Conservation (phyloP, 75 land plant species). For the Isoetes taiwanensis region DNA sequence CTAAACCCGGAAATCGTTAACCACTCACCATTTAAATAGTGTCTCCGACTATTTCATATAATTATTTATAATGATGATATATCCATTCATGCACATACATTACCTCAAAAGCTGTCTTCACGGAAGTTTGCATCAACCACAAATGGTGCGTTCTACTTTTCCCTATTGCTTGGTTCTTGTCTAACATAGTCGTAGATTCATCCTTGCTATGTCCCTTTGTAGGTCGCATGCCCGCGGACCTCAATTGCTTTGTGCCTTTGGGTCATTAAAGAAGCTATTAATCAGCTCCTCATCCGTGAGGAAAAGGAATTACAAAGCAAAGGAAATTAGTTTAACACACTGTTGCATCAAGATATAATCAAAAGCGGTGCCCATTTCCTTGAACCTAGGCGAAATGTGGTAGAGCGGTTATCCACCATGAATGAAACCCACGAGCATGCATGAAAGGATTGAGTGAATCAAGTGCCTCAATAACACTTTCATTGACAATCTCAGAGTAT, state of each 20-base stretch:
- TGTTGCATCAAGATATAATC: slow-evolving; percentile 92
- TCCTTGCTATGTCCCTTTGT: slow-evolving; percentile 89
- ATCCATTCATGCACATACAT: no score
- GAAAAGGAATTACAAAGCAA: not conserved
- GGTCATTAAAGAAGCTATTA: slow-evolving; percentile 73
- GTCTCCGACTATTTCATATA: no score
- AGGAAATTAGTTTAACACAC: not conserved
- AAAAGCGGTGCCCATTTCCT: slow-evolving; percentile 94
- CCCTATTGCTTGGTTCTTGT: slow-evolving; percentile 45
- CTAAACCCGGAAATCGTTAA: no score
- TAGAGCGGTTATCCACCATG: slow-evolving; percentile 97
- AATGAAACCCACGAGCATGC: slow-evolving; percentile 98
- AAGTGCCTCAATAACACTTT: slow-evolving; percentile 88
- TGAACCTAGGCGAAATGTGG: slow-evolving; percentile 85
- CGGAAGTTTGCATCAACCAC: no score
- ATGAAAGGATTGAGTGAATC: slow-evolving; percentile 95
- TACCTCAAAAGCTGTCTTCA: no score
- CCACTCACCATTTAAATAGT: no score
- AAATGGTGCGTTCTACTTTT: not conserved
- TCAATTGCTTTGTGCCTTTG: slow-evolving; percentile 73
- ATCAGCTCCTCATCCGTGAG: slow-evolving; percentile 68
- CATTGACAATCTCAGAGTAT: slow-evolving; percentile 89
- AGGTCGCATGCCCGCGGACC: slow-evolving; percentile 64
- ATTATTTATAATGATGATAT: no score
- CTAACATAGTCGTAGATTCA: slow-evolving; percentile 74